These are phyloP conservation scores for Agapanthus africanus DNA, from an alignment of 106 monocot genomes.

Conservation along the genomic window DNA sequence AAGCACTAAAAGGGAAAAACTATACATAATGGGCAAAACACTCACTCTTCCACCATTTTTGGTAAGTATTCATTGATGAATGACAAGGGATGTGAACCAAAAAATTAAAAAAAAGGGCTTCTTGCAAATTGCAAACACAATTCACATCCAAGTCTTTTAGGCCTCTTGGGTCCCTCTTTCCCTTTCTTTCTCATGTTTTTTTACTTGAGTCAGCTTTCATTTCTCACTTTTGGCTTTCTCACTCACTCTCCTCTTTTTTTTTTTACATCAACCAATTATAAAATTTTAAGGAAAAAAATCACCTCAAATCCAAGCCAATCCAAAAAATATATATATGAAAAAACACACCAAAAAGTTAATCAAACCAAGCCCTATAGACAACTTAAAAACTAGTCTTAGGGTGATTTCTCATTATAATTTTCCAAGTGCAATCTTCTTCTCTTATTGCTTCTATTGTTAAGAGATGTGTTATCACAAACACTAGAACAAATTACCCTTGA, in stretches of 20 bases:
- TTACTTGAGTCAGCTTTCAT: neutral
- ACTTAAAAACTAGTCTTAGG: neutral
- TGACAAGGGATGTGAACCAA: too few species aligned
- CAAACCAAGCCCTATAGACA: neutral
- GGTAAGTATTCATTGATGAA: neutral
- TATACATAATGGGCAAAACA: neutral
- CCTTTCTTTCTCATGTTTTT: neutral
- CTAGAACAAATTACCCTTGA: neutral
- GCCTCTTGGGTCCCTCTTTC: neutral
- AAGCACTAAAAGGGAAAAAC: neutral
- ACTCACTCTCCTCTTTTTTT: neutral
- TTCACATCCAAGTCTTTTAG: too few species aligned
- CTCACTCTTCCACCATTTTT: neutral
- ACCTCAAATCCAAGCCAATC: slow-evolving; percentile 5
- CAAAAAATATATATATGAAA: neutral
- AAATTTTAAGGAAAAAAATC: neutral
- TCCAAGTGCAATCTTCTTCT: neutral
- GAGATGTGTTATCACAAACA: neutral
- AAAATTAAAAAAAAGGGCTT: too few species aligned
- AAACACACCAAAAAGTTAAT: neutral
- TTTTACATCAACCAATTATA: neutral
- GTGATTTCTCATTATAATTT: neutral
- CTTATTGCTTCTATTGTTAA: neutral
- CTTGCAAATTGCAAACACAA: too few species aligned
- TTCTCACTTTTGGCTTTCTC: slow-evolving; percentile 1